Percentiles rank a stretch among this genome's conserved stretches.
Conservation (phyloP, 2,329 filamentous ascomycete genomes). For the Aspergillus oerlinghausenensis region DNA sequence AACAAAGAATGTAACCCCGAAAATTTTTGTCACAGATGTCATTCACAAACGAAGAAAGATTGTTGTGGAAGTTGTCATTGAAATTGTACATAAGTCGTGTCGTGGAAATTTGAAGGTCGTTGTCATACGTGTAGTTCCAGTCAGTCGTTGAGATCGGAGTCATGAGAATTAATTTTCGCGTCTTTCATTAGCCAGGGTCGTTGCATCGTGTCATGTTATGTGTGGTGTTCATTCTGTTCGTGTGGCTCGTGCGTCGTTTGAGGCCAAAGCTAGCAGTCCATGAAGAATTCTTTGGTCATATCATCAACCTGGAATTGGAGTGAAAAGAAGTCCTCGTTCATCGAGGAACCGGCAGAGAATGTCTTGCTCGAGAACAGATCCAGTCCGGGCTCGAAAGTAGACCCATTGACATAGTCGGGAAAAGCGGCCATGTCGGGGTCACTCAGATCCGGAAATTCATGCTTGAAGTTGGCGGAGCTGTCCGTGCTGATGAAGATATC, state of each 20-base stretch:
- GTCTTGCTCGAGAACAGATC: slow-evolving; percentile 31
- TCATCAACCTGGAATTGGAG: slow-evolving; percentile 34
- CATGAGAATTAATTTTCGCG: slow-evolving; percentile 14
- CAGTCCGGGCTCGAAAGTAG: slow-evolving; percentile 30
- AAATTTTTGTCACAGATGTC: slow-evolving; percentile 12
- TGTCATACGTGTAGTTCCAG: slow-evolving; percentile 17
- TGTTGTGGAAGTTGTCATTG: slow-evolving; percentile 9
- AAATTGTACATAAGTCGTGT: slow-evolving; percentile 21
- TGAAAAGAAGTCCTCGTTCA: slow-evolving; percentile 34
- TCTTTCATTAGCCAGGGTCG: slow-evolving; percentile 13
- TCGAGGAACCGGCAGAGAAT: slow-evolving; percentile 19
- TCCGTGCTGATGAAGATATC: slow-evolving; percentile 40
- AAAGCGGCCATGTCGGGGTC: slow-evolving; percentile 28
- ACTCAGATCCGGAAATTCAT: slow-evolving; percentile 28
- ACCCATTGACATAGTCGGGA: slow-evolving; percentile 30
- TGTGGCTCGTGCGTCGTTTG: background rate
- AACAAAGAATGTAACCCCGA: slow-evolving; percentile 8
- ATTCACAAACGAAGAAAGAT: slow-evolving; percentile 6
- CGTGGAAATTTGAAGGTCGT: slow-evolving; percentile 11
- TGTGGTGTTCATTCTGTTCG: background rate
- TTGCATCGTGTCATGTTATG: slow-evolving; percentile 15
- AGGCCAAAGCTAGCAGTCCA: slow-evolving; percentile 13
- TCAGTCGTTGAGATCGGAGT: slow-evolving; percentile 19
- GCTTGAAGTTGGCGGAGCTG: slow-evolving; percentile 23
- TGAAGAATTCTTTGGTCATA: slow-evolving; percentile 21